Evolutionary conservation across 1,284 basidiomycete species (phyloP).

Genomic region (Neolentinus lepideus): DNA sequence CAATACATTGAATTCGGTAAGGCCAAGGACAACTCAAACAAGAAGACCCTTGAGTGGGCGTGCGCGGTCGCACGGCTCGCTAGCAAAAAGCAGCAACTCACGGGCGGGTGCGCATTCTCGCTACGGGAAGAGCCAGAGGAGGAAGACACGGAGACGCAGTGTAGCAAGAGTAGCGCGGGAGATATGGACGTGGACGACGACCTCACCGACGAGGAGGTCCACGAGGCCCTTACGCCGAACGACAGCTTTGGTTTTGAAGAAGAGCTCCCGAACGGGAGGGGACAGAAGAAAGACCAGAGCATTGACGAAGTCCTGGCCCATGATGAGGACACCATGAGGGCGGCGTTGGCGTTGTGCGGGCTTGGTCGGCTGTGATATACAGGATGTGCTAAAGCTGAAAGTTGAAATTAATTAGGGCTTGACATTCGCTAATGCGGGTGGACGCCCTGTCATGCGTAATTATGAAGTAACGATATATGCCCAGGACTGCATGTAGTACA

Average conservation of each 20-base stretch:
- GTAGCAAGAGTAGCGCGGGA: background rate
- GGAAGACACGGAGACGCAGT: slow-evolving; percentile 23
- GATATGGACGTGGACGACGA: slow-evolving; percentile 24
- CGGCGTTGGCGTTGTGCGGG: slow-evolving; percentile 1
- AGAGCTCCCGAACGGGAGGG: background rate
- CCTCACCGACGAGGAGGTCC: slow-evolving; percentile 15
- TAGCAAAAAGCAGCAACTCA: background rate
- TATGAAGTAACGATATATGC: background rate
- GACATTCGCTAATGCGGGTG: background rate
- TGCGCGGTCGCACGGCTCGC: slow-evolving; percentile 48
- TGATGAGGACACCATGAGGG: slow-evolving; percentile 3
- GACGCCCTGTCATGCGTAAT: background rate
- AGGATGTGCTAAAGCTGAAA: background rate
- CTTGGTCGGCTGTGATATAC: background rate
- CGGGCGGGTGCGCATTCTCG: background rate
- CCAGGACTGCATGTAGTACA: background rate
- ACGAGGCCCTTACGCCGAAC: slow-evolving; percentile 33
- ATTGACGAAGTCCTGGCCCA: background rate
- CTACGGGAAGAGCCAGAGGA: slow-evolving; percentile 7
- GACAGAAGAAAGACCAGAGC: background rate
- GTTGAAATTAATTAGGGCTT: background rate
- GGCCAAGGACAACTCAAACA: slow-evolving; percentile 23
- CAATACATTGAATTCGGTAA: slow-evolving; percentile 48
- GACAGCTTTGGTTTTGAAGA: slow-evolving; percentile 19
- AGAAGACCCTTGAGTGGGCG: slow-evolving; percentile 59